These are phyloP conservation scores for Globisporangium irregulare DNA, from an alignment of 352 stramenopile genomes.

Conservation along the genomic window DNA sequence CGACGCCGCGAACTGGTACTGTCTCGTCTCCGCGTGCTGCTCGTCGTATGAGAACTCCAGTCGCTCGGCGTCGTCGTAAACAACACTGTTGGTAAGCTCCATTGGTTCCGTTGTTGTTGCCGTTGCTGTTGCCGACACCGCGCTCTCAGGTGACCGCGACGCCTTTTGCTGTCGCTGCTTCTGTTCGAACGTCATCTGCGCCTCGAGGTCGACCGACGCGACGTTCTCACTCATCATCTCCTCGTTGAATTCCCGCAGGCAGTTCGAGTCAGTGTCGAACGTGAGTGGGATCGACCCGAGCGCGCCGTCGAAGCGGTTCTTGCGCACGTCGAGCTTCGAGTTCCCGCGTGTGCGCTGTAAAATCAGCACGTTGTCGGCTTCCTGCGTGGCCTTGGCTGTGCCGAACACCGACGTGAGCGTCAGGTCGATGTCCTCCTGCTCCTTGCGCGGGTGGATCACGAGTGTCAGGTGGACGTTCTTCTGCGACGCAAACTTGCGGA, in stretches of 20 bases:
- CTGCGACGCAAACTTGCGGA: conserved; percentile 95
- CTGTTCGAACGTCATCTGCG: conserved; percentile 77
- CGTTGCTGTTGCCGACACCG: neutral
- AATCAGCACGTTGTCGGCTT: conserved; percentile 99
- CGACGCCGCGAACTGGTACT: conserved; percentile 9
- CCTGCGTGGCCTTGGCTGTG: conserved; percentile 98
- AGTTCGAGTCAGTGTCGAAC: conserved; percentile 77
- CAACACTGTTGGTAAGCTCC: neutral
- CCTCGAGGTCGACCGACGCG: conserved; percentile 66
- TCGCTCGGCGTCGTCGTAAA: neutral
- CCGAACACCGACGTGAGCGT: conserved; percentile 97
- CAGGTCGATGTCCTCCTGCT: conserved; percentile 92
- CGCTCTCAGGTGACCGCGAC: conserved; percentile 16
- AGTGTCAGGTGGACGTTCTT: conserved; percentile 98
- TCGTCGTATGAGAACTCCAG: conserved; percentile 17
- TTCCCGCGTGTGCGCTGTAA: conserved; percentile 88
- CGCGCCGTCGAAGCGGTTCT: conserved; percentile 94
- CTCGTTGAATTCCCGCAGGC: conserved; percentile 61
- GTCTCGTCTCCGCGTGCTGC: neutral
- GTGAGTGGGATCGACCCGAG: conserved; percentile 84
- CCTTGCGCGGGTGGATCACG: conserved; percentile 99
- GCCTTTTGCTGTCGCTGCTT: conserved; percentile 41
- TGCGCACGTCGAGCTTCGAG: conserved; percentile 96
- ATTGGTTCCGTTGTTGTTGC: neutral
- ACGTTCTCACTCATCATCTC: conserved; percentile 69